Percentiles rank a stretch among this genome's conserved stretches.
Evolutionary conservation across 805 yeast genomes (phyloP).

Genomic region (Lachancea nothofagi): DNA sequence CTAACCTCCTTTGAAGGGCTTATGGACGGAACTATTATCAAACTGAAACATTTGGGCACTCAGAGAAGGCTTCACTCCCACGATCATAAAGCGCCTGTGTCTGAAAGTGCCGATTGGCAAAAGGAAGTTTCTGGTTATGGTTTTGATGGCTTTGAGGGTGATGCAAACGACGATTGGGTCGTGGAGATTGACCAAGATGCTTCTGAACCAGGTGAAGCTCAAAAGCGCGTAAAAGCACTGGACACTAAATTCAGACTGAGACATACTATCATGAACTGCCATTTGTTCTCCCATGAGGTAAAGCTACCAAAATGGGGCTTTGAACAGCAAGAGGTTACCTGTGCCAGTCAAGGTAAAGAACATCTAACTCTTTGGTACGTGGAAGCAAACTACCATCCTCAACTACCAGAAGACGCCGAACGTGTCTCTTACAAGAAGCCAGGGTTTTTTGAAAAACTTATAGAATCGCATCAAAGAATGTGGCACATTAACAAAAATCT

Average conservation of each 20-base stretch:
- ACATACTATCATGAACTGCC: slow-evolving; percentile 77
- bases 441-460: slow-evolving; percentile 52
- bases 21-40: slow-evolving; percentile 62
- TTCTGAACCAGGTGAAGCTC: slow-evolving; percentile 48
- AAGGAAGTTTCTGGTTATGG: slow-evolving; percentile 79
- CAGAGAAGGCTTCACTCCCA: slow-evolving; percentile 74
- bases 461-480: slow-evolving; percentile 67
- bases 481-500: slow-evolving; percentile 71
- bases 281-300: slow-evolving; percentile 66
- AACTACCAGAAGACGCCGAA: slow-evolving; percentile 40
- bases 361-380: slow-evolving; percentile 65
- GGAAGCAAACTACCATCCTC: slow-evolving; percentile 58
- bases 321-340: slow-evolving; percentile 78
- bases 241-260: slow-evolving; percentile 66
- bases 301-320: slow-evolving; percentile 81
- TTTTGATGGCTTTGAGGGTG: slow-evolving; percentile 69
- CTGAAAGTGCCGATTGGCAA: slow-evolving; percentile 69
- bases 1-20: slow-evolving; percentile 57
- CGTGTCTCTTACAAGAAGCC: slow-evolving; percentile 49
- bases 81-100: slow-evolving; percentile 74
- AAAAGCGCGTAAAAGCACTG: slow-evolving; percentile 53
- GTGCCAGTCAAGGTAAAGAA: slow-evolving; percentile 64
- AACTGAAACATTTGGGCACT: slow-evolving; percentile 55
- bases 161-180: slow-evolving; percentile 76
- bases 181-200: slow-evolving; percentile 60